A percentile compares a stretch with the other conserved stretches of the same genome.
Conservation (phyloP, 1,284 basidiomycete genomes). For the Erythrobasidium hasegawianum region DNA sequence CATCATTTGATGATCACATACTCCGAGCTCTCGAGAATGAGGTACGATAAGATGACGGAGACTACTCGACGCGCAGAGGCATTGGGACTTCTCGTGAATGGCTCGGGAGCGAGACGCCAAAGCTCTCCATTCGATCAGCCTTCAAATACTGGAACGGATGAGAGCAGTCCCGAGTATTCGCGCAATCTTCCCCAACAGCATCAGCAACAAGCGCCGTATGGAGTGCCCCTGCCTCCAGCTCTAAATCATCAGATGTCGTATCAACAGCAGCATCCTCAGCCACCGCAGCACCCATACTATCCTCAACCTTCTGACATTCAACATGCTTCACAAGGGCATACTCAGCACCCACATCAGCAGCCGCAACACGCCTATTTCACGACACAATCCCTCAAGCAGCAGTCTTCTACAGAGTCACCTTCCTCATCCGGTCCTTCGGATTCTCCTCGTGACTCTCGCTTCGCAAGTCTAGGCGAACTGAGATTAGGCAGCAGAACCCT, state of each 20-base stretch:
- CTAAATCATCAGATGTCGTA: slow-evolving; percentile 6
- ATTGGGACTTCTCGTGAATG: slow-evolving; percentile 37
- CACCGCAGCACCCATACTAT: slow-evolving; percentile 1
- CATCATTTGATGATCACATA: slow-evolving; percentile 60
- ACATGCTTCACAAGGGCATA: no score
- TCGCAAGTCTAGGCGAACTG: slow-evolving; percentile 12
- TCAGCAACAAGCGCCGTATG: slow-evolving; percentile 38
- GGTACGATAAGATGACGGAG: slow-evolving; percentile 69
- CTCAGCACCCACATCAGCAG: no score
- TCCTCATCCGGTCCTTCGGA: slow-evolving; percentile 9
- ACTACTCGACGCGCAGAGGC: slow-evolving; percentile 58
- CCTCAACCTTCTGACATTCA: slow-evolving; percentile 3
- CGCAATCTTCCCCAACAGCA: slow-evolving; percentile 6
- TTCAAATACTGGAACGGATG: background rate
- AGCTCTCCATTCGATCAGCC: background rate
- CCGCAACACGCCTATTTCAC: background rate
- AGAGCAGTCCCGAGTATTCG: background rate
- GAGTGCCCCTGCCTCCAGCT: slow-evolving; percentile 30
- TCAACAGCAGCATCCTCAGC: slow-evolving; percentile 21
- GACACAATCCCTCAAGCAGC: background rate
- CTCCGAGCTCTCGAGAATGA: slow-evolving; percentile 60
- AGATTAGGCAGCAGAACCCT: slow-evolving; percentile 4
- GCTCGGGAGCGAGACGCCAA: slow-evolving; percentile 4
- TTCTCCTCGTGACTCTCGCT: background rate
- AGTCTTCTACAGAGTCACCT: slow-evolving; percentile 8